Conservation (phyloP, 768 basidiomycete genomes). For the Candolleomyces efflorescens region DNA sequence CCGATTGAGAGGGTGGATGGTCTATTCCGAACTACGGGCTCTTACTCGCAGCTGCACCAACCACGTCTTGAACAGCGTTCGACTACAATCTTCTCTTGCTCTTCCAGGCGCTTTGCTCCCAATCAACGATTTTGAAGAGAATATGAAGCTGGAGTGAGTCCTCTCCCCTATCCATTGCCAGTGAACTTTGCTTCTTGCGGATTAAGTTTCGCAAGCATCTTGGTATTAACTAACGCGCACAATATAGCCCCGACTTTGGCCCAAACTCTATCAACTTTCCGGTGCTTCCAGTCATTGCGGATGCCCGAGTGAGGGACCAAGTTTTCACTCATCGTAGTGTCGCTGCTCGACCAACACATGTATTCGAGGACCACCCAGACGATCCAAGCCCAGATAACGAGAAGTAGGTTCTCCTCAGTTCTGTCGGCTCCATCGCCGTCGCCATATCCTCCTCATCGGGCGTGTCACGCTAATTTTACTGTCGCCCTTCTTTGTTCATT, state of each 20-base stretch:
- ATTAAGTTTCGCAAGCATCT: background rate
- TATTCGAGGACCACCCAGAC: constrained; percentile 70
- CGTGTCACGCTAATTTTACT: background rate
- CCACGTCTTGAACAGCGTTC: background rate
- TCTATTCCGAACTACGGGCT: background rate
- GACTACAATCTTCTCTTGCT: too few relatives aligned
- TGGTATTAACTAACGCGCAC: background rate
- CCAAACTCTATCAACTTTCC: constrained; percentile 45
- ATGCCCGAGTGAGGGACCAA: constrained; percentile 40
- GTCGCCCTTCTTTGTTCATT: background rate
- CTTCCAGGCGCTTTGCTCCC: too few relatives aligned
- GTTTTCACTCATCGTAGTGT: constrained; percentile 77
- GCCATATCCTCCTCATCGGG: too few relatives aligned
- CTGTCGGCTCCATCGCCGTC: background rate
- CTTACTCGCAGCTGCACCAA: background rate
- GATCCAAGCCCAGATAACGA: constrained; percentile 83
- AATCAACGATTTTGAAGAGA: background rate
- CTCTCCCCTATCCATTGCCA: background rate
- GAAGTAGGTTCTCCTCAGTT: constrained; percentile 40
- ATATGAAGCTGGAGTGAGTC: background rate
- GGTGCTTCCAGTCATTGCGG: constrained; percentile 52
- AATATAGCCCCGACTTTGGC: constrained; percentile 41
- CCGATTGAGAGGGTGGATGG: too few relatives aligned
- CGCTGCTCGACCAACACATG: constrained; percentile 62
- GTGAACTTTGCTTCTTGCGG: background rate